Conservation (phyloP, 176 grass and related monocot species). For the Phragmites australis region DNA sequence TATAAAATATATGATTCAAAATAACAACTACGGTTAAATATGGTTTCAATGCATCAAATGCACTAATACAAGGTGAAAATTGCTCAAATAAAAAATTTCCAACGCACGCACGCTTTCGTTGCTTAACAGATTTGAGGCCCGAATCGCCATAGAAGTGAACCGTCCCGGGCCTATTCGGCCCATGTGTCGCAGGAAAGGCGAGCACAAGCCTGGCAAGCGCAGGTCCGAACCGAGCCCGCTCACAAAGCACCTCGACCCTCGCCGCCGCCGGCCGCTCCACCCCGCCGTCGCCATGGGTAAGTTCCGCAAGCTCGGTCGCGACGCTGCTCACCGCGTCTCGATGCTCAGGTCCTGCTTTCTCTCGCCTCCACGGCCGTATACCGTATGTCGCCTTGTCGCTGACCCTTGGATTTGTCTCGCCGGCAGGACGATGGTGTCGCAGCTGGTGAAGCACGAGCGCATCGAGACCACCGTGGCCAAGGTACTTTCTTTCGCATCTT, state of each 20-base stretch:
- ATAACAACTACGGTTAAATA: too few species aligned
- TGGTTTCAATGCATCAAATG: too few species aligned
- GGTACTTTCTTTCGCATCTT: constrained; percentile 28
- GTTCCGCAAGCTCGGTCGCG: constrained; percentile 77
- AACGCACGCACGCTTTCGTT: too few species aligned
- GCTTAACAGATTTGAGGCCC: too few species aligned
- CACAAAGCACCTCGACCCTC: constrained; percentile 34
- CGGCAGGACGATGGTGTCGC: constrained; percentile 93
- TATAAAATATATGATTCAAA: too few species aligned
- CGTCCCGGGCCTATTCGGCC: neutral
- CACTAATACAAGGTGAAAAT: too few species aligned
- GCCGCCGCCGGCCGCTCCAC: constrained; percentile 36
- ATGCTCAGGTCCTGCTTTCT: constrained; percentile 60
- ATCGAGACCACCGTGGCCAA: constrained; percentile 89
- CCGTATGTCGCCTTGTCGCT: neutral
- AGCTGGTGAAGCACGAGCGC: constrained; percentile 98
- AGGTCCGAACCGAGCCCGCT: neutral
- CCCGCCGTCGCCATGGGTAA: constrained; percentile 51
- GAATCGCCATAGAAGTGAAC: too few species aligned
- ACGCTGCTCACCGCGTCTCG: constrained; percentile 56
- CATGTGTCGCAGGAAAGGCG: neutral
- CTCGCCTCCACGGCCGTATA: neutral
- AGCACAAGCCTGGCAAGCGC: constrained; percentile 8
- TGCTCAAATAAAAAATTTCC: too few species aligned
- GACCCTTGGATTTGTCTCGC: constrained; percentile 25